Conservation (phyloP, 306 rosid species). For the Abrus precatorius region DNA sequence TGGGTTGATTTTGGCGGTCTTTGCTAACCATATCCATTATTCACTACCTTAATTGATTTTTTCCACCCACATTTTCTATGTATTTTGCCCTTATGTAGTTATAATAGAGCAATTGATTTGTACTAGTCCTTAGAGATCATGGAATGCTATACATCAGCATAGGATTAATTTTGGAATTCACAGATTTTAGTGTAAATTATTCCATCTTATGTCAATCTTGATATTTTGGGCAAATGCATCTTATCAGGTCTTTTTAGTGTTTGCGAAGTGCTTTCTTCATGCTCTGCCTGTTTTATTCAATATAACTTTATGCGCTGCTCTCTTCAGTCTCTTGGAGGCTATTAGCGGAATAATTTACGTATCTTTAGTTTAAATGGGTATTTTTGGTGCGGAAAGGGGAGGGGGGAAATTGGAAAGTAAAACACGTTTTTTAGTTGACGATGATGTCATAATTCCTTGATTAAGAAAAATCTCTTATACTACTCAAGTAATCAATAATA, state of each 20-base stretch:
- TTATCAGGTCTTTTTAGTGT: neutral
- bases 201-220: conserved; percentile 6
- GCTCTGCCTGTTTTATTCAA: neutral
- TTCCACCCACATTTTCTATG: neutral
- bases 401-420: no score
- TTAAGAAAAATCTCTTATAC: no score
- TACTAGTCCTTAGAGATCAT: conserved; percentile 43
- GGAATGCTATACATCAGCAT: conserved; percentile 18
- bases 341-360: no score
- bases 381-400: neutral
- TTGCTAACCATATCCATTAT: conserved; percentile 40
- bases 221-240: neutral
- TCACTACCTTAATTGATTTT: neutral
- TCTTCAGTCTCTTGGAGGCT: neutral
- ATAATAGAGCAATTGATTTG: conserved; percentile 42
- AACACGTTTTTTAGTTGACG: no score
- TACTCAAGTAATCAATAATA: no score
- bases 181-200: conserved; percentile 22
- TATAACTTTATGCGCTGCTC: neutral
- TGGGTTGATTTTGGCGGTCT: conserved; percentile 56
- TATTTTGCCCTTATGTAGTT: conserved; percentile 38
- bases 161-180: conserved; percentile 31
- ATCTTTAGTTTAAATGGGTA: neutral
- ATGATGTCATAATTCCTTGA: no score
- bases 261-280: neutral